Conservation (phyloP, 192 early-diverging fungal genomes). For the Coemansia sp. region DNA sequence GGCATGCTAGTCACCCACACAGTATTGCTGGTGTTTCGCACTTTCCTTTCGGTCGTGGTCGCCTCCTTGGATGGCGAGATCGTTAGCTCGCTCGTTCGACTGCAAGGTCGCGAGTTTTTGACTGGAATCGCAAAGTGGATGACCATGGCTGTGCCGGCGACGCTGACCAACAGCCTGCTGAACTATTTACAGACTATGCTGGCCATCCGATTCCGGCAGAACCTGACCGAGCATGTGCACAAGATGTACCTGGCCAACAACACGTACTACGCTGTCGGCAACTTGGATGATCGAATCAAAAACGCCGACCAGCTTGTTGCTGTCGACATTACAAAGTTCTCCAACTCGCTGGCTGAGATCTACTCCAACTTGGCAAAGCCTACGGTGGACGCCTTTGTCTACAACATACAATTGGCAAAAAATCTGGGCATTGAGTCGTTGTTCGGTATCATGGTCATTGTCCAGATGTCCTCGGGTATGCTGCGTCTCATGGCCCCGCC, state of each 20-base stretch:
- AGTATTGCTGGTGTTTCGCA: slow-evolving; percentile 83
- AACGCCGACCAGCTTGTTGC: slow-evolving; percentile 89
- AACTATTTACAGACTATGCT: slow-evolving; percentile 77
- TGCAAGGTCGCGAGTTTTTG: slow-evolving; percentile 72
- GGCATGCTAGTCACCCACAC: slow-evolving; percentile 83
- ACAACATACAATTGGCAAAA: slow-evolving; percentile 83
- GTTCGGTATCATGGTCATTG: slow-evolving; percentile 77
- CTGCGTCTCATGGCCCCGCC: slow-evolving; percentile 88
- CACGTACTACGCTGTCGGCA: slow-evolving; percentile 93
- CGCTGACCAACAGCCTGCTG: slow-evolving; percentile 93
- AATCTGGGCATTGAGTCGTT: slow-evolving; percentile 86
- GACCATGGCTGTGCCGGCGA: slow-evolving; percentile 91
- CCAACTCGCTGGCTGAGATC: slow-evolving; percentile 78
- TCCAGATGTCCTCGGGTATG: slow-evolving; percentile 76
- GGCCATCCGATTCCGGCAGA: slow-evolving; percentile 78
- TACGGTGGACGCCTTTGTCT: slow-evolving; percentile 89
- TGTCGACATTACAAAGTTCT: slow-evolving; percentile 91
- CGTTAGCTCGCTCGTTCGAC: slow-evolving; percentile 71
- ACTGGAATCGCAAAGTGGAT: slow-evolving; percentile 88
- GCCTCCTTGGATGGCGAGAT: slow-evolving; percentile 70
- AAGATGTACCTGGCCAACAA: slow-evolving; percentile 82
- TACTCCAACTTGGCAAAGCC: slow-evolving; percentile 97
- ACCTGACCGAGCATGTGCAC: slow-evolving; percentile 88
- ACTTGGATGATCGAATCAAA: slow-evolving; percentile 90
- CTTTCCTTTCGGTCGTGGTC: slow-evolving; percentile 88